These are phyloP conservation scores for Rhodotorula kratochvilovae DNA, from an alignment of 768 basidiomycete genomes.

Conservation along the genomic window DNA sequence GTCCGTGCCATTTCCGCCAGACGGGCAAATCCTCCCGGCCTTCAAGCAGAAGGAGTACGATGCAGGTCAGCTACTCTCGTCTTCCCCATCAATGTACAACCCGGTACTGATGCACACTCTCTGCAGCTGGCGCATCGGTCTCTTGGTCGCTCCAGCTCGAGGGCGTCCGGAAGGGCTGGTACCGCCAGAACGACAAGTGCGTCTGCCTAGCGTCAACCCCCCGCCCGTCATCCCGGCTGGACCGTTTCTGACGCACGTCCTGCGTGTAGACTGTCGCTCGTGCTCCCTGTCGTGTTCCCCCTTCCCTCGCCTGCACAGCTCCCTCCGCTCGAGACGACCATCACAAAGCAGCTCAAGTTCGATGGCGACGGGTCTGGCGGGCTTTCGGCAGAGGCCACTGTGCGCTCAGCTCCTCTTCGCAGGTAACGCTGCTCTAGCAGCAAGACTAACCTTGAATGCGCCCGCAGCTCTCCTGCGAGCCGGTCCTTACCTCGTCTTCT, in stretches of 20 bases:
- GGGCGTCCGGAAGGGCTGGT: constrained; percentile 14
- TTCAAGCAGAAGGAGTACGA: not conserved
- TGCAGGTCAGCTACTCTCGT: not conserved
- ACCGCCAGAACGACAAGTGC: constrained; percentile 1
- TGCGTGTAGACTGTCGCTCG: not conserved
- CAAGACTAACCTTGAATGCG: not conserved
- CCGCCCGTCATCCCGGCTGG: no score
- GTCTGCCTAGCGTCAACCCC: no score
- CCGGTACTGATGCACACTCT: not conserved
- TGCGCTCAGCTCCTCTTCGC: no score
- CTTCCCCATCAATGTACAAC: not conserved
- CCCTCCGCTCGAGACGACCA: not conserved
- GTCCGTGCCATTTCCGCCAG: not conserved
- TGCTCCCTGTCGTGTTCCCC: constrained; percentile 14
- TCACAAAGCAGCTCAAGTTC: constrained; percentile 11
- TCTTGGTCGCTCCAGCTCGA: constrained; percentile 2
- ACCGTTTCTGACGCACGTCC: not conserved
- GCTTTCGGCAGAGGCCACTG: not conserved
- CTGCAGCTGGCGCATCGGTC: not conserved
- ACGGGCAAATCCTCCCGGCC: constrained; percentile 7
- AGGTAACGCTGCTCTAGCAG: no score
- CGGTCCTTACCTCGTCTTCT: not conserved
- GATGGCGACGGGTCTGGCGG: not conserved
- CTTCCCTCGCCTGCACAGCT: no score
- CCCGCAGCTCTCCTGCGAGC: not conserved